Evolutionary conservation across 495 filamentous ascomycete species (phyloP).

Genomic region (Trichoderma erinaceum): DNA sequence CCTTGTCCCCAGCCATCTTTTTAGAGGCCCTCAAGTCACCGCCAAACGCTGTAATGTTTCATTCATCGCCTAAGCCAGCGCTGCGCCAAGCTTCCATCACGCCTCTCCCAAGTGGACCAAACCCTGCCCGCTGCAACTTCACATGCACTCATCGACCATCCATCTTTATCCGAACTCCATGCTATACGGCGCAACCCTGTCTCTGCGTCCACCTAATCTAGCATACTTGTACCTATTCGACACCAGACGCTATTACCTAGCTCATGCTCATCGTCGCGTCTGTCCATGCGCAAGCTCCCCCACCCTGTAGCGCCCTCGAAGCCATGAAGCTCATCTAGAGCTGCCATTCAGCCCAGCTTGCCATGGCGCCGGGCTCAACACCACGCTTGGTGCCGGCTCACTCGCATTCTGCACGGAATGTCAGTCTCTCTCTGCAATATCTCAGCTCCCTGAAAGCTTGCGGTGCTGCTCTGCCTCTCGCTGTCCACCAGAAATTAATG

Average conservation of each 20-base stretch:
- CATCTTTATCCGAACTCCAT: neutral
- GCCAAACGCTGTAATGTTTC: neutral
- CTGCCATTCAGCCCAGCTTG: neutral
- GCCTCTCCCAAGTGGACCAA: neutral
- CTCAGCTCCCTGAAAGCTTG: too few species aligned
- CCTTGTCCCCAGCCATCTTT: neutral
- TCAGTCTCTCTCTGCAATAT: neutral
- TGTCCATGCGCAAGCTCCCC: neutral
- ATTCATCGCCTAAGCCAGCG: too few species aligned
- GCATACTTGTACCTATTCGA: too few species aligned
- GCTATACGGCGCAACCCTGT: neutral
- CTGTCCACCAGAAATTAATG: neutral
- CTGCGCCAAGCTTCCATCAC: neutral
- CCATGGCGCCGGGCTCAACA: conserved; percentile 2
- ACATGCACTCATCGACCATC: neutral
- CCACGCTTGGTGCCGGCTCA: neutral
- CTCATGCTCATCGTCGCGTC: neutral
- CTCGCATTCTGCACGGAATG: neutral
- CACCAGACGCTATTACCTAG: neutral
- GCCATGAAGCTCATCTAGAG: neutral
- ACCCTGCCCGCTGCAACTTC: neutral
- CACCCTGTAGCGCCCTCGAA: neutral
- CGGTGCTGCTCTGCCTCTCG: neutral
- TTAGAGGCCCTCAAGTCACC: neutral
- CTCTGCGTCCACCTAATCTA: neutral